Evolutionary conservation across 805 yeast species (phyloP).

Genomic region (Metschnikowia drakensbergensis): DNA sequence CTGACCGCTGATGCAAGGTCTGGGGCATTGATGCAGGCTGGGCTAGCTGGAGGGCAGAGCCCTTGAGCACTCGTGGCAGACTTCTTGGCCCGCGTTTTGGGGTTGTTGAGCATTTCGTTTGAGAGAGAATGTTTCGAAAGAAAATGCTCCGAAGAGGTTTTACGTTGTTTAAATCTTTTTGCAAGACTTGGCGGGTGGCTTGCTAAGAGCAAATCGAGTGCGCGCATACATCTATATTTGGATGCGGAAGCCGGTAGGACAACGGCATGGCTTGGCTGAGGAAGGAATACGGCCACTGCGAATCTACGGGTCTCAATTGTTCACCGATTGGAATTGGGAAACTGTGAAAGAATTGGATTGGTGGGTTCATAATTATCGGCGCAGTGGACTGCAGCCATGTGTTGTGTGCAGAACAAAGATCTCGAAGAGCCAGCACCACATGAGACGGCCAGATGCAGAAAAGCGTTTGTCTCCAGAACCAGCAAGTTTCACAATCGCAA

Average conservation of each 20-base stretch:
- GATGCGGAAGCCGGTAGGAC: neutral
- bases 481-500: too few species aligned
- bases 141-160: neutral
- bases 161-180: neutral
- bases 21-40: constrained; percentile 10
- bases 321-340: too few species aligned
- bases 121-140: neutral
- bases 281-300: too few species aligned
- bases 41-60: constrained; percentile 4
- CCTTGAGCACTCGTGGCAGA: neutral
- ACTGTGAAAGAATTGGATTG: too few species aligned
- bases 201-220: neutral
- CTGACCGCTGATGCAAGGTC: constrained; percentile 29
- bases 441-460: neutral
- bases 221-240: neutral
- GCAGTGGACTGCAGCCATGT: too few species aligned
- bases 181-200: constrained; percentile 1
- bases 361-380: too few species aligned
- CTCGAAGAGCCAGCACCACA: neutral
- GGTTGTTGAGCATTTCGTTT: constrained; percentile 6
- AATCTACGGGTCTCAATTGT: too few species aligned
- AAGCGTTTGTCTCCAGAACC: too few species aligned
- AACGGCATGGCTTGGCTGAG: neutral
- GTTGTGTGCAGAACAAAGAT: neutral
- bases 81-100: constrained; percentile 6